Evolutionary conservation across 192 early-diverging fungal species (phyloP), one percentile per base, ranked within the genome.

Genomic region (Chytriomyces sp.): DNA sequence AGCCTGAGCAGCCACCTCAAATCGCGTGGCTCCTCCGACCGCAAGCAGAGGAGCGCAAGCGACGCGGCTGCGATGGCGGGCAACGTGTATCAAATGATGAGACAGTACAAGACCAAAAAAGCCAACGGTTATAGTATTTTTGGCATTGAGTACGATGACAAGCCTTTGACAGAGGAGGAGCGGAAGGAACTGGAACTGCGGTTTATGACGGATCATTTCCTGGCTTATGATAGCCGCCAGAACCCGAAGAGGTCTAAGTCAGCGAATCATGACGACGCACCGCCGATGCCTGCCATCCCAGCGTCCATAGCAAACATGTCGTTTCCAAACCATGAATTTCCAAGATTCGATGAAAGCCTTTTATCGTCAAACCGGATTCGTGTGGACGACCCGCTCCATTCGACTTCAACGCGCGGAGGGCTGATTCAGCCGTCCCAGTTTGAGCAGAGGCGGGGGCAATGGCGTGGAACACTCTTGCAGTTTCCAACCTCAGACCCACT

Each of bases 31-130:
- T 49, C 44, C 22, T 49, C 44, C 22, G 44, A 14, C 22, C 17
- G 44, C 44, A 22, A 49, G 14, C 44, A 49, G 3, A 22, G 17
- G 1, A 49, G 44, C 44, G 62, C 62, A 38, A 25, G 22, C 2
- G 62, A 64, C 31, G 62, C 62, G 6, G 62, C 62, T n/a, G 62
- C 19, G 5, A 33, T 64, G 22, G 62, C 62, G 5, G 62, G 62
- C 25, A 64, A 64, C 40, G 32, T 64, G 10, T 40, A 64, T 2
- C 39, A 8, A 5, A 64, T 64, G 62, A 17, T 64, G 39, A 39
- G 49, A 25, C 62, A 64, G 37, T 64, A 64, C 40, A 14, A 49
- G 22, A 39, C n/a, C 19, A n/a, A n/a, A 14, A 17, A 17, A 37
- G 36, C 36, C 26, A 36, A 30, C 14, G 59, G 59, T 14, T 36